Percentiles rank a stretch among this genome's conserved stretches.
Evolutionary conservation across 1,284 basidiomycete genomes (phyloP).

Genomic region (Cronartium ribicola): DNA sequence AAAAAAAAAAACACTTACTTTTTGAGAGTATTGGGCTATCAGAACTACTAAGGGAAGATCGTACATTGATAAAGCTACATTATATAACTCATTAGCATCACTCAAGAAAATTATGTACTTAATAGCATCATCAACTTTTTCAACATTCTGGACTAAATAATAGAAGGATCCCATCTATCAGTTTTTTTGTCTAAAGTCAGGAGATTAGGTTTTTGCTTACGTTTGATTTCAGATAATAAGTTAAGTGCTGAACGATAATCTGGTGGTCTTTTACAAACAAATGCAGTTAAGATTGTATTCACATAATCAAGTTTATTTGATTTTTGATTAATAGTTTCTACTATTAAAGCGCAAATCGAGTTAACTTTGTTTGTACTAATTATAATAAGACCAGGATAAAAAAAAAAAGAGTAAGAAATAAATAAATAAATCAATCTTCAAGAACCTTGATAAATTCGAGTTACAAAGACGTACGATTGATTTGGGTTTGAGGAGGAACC

Average conservation of each 20-base stretch:
- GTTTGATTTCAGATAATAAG: constrained; percentile 72
- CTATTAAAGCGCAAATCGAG: constrained; percentile 72
- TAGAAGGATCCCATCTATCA: not conserved
- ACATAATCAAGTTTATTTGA: constrained; percentile 71
- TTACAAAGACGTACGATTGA: not conserved
- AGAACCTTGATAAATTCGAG: no score
- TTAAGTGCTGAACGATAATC: constrained; percentile 81
- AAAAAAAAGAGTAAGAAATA: not conserved
- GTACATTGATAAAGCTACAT: constrained; percentile 97
- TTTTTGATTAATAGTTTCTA: constrained; percentile 65
- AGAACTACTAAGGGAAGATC: constrained; percentile 92
- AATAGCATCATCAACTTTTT: constrained; percentile 86
- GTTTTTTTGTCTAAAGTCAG: not conserved
- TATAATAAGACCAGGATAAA: not conserved
- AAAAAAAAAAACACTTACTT: constrained; percentile 57
- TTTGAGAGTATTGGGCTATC: constrained; percentile 94
- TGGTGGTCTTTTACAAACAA: constrained; percentile 85
- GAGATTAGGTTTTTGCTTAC: constrained; percentile 53
- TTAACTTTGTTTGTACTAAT: constrained; percentile 59
- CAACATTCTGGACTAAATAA: constrained; percentile 62
- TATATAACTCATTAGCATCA: constrained; percentile 84
- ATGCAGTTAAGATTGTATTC: constrained; percentile 84
- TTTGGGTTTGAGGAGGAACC: not conserved
- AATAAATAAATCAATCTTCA: no score
- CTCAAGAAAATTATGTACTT: constrained; percentile 98